Percentiles rank a stretch among this genome's conserved stretches.
These are phyloP conservation scores for Ascocoryne sarcoides DNA, from an alignment of 2,329 filamentous ascomycete genomes.

Conservation along the genomic window DNA sequence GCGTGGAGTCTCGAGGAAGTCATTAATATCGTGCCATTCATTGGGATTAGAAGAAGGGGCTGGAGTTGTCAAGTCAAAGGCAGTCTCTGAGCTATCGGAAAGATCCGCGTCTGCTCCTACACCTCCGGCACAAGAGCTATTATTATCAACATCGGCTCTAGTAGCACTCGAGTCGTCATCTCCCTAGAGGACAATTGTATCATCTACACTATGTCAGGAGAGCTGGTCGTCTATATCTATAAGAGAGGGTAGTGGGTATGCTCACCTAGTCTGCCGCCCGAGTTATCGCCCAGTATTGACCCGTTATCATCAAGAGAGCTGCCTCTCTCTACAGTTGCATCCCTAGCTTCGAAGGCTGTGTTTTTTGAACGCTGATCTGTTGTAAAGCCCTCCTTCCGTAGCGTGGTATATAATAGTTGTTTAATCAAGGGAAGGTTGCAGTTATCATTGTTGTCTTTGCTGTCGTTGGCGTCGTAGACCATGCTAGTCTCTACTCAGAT, in stretches of 20 bases:
- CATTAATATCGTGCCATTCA: slow-evolving; percentile 14
- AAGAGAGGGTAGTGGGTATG: slow-evolving; percentile 6
- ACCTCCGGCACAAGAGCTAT: slow-evolving; percentile 8
- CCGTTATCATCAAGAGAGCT: slow-evolving; percentile 8
- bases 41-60: slow-evolving; percentile 11
- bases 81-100: slow-evolving; percentile 11
- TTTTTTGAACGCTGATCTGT: slow-evolving; percentile 6
- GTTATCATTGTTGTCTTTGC: slow-evolving; percentile 9
- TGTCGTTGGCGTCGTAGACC: slow-evolving; percentile 3
- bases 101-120: slow-evolving; percentile 7
- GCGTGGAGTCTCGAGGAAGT: slow-evolving; percentile 13
- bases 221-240: slow-evolving; percentile 7
- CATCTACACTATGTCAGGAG: slow-evolving; percentile 9
- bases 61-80: slow-evolving; percentile 11
- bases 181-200: slow-evolving; percentile 10
- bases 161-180: slow-evolving; percentile 13
- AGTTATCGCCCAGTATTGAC: slow-evolving; percentile 8
- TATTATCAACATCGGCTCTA: slow-evolving; percentile 11
- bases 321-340: slow-evolving; percentile 5
- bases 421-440: slow-evolving; percentile 15
- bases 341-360: slow-evolving; percentile 7
- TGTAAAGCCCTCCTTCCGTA: slow-evolving; percentile 13
- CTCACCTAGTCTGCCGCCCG: slow-evolving; percentile 8
- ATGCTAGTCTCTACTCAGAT: slow-evolving; percentile 7
- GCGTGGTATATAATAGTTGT: slow-evolving; percentile 11